Percentiles rank a stretch among this genome's conserved stretches.
Evolutionary conservation across 1,284 basidiomycete genomes (phyloP).

Genomic region (Rhodotorula sp.): DNA sequence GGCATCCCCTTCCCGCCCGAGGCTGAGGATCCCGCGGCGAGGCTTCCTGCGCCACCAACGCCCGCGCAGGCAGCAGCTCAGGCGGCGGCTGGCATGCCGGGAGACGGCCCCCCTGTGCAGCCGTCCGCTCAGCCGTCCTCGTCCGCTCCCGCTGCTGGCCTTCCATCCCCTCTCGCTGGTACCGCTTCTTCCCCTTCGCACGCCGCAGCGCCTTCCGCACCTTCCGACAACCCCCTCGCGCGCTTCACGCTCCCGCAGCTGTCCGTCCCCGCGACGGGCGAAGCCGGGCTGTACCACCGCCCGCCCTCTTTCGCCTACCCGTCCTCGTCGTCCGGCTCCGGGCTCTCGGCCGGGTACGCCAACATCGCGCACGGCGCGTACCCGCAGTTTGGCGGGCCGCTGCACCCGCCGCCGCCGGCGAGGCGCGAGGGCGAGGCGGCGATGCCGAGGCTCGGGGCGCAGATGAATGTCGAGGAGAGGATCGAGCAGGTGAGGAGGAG

Average conservation of each 20-base stretch:
- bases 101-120: not conserved
- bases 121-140: not conserved
- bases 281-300: slow-evolving; percentile 25
- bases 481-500: slow-evolving; percentile 11
- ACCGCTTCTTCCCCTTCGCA: not conserved
- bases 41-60: not conserved
- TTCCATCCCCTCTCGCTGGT: not conserved
- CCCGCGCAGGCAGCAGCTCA: not conserved
- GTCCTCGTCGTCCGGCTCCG: not conserved
- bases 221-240: slow-evolving; percentile 35
- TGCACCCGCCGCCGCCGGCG: not conserved
- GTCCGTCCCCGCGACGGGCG: slow-evolving; percentile 26
- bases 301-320: slow-evolving; percentile 21
- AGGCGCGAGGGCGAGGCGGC: not conserved
- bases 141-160: not conserved
- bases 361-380: slow-evolving; percentile 35
- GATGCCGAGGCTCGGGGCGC: not conserved
- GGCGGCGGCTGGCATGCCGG: not conserved
- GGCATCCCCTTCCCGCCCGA: slow-evolving; percentile 35
- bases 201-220: not conserved
- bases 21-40: slow-evolving; percentile 8
- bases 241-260: slow-evolving; percentile 31
- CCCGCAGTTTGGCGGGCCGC: slow-evolving; percentile 9
- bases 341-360: not conserved
- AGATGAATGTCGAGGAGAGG: slow-evolving; percentile 20